A percentile compares a stretch with the other conserved stretches of the same genome.
Evolutionary conservation across 1,284 basidiomycete species (phyloP).

Genomic region (Hymenochaete sp.): DNA sequence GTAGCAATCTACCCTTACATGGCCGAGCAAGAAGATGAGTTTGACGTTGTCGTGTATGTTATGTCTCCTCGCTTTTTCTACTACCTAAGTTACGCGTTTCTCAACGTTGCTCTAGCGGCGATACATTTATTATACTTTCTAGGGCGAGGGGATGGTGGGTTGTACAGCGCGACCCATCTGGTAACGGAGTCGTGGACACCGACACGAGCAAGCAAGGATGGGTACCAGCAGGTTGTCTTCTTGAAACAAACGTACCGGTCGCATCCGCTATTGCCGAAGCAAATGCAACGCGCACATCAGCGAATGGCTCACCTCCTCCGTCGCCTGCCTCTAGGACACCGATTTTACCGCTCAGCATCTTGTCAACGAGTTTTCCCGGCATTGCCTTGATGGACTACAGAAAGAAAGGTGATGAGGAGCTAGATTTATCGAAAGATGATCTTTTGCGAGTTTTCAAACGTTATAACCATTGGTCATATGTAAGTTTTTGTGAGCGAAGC

Average conservation of each 20-base stretch:
- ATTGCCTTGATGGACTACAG: constrained; percentile 50
- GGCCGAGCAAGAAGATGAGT: constrained; percentile 96
- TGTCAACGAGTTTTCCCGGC: constrained; percentile 47
- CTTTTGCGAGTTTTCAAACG: constrained; percentile 51
- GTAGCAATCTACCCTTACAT: constrained; percentile 93
- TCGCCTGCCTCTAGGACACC: constrained; percentile 22
- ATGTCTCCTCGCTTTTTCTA: no score
- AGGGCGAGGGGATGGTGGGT: constrained; percentile 99
- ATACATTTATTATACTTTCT: constrained; percentile 89
- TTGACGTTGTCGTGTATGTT: constrained; percentile 90
- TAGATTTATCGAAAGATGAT: constrained; percentile 42
- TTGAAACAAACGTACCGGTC: constrained; percentile 83
- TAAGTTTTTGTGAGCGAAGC: constrained; percentile 10
- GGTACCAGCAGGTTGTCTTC: constrained; percentile 88
- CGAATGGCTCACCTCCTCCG: constrained; percentile 15
- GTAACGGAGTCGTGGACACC: constrained; percentile 70
- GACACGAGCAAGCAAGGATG: constrained; percentile 74
- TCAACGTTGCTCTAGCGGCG: constrained; percentile 50
- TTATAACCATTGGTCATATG: constrained; percentile 50
- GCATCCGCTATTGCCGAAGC: constrained; percentile 72
- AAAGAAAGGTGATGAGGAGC: constrained; percentile 40
- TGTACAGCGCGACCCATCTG: constrained; percentile 87
- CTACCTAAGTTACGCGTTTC: no score
- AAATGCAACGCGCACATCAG: constrained; percentile 34
- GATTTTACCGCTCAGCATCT: constrained; percentile 41